Conservation (phyloP, 2,329 filamentous ascomycete species). For the Ophiostoma himal-ulmi region DNA sequence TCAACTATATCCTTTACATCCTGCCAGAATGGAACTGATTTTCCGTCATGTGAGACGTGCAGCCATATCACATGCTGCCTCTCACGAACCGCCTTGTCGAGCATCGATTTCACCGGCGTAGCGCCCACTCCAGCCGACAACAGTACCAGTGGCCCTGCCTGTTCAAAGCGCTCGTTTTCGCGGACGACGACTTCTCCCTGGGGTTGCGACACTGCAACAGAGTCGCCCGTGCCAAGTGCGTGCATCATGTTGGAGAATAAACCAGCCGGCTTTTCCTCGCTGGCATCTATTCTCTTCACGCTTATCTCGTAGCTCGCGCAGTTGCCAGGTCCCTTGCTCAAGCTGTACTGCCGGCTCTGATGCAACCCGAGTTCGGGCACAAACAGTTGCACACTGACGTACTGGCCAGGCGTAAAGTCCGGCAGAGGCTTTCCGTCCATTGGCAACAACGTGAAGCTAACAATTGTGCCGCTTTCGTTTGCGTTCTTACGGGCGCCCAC, state of each 20-base stretch:
- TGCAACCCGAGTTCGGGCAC: conserved; percentile 57
- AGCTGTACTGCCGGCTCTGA: conserved; percentile 67
- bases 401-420: conserved; percentile 60
- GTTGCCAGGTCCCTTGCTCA: conserved; percentile 36
- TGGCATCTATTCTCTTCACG: conserved; percentile 58
- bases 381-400: conserved; percentile 59
- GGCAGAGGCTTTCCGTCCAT: conserved; percentile 54
- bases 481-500: conserved; percentile 57
- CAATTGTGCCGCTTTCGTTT: conserved; percentile 52
- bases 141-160: conserved; percentile 52
- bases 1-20: background rate
- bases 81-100: conserved; percentile 45
- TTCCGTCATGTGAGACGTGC: conserved; percentile 51
- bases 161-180: conserved; percentile 28
- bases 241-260: conserved; percentile 51
- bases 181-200: conserved; percentile 56
- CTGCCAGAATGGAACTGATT: conserved; percentile 47
- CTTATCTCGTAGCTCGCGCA: conserved; percentile 53
- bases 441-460: conserved; percentile 65
- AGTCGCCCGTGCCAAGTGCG: conserved; percentile 44
- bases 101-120: conserved; percentile 60
- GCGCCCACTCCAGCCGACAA: conserved; percentile 64
- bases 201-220: conserved; percentile 51
- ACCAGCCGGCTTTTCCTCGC: conserved; percentile 37
- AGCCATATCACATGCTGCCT: conserved; percentile 55